phyloP scores from a whole-genome alignment of 352 stramenopile genomes.

The Globisporangium nunn region DNA sequence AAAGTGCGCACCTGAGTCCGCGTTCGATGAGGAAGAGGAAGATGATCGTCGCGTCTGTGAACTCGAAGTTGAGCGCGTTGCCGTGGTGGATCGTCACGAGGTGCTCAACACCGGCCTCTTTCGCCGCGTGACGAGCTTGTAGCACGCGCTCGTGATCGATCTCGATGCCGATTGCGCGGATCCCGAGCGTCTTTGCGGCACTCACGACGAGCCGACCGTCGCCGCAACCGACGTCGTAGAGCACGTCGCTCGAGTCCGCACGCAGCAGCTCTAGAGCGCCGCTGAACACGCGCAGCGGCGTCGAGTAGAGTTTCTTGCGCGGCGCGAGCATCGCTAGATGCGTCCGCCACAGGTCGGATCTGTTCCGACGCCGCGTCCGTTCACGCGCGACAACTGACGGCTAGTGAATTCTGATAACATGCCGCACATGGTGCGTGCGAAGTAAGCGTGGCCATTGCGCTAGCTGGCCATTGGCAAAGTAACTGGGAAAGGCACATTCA shows the following conservation, averaged over 20 bases:
- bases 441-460: no score
- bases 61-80: slow-evolving; percentile 68
- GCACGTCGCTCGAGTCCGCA: slow-evolving; percentile 30
- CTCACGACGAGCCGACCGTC: slow-evolving; percentile 66
- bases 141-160: slow-evolving; percentile 43
- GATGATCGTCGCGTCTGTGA: slow-evolving; percentile 53
- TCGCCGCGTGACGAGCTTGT: slow-evolving; percentile 19
- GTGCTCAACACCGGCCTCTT: slow-evolving; percentile 24
- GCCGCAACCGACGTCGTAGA: slow-evolving; percentile 78
- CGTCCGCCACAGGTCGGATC: background rate
- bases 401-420: background rate
- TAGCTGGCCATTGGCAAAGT: no score
- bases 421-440: no score
- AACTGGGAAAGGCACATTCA: no score
- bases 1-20: slow-evolving; percentile 38
- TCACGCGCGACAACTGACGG: background rate
- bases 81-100: slow-evolving; percentile 59
- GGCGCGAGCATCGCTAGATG: slow-evolving; percentile 53
- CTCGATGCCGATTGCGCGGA: slow-evolving; percentile 60
- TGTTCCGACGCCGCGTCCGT: background rate
- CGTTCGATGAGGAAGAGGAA: slow-evolving; percentile 81
- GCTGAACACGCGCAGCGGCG: slow-evolving; percentile 52
- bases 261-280: slow-evolving; percentile 46
- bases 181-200: slow-evolving; percentile 34
- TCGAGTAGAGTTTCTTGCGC: slow-evolving; percentile 77